Evolutionary conservation across 805 yeast genomes (phyloP).

Genomic region (Teunomyces stri): DNA sequence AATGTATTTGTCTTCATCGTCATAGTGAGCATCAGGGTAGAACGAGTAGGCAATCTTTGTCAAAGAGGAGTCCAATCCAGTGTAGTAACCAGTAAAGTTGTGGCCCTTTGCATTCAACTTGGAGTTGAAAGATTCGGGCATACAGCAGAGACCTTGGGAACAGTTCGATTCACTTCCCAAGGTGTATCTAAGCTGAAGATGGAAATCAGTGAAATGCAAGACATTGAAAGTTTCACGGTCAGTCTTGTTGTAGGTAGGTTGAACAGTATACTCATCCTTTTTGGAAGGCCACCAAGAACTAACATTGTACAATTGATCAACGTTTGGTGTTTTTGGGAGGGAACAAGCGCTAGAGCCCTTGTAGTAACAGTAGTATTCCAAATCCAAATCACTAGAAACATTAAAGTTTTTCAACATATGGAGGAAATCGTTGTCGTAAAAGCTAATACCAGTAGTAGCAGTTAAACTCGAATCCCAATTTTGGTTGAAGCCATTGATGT

Average conservation of each 20-base stretch:
- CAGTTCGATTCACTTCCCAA: constrained; percentile 61
- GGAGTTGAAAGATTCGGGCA: constrained; percentile 44
- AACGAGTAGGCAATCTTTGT: constrained; percentile 19
- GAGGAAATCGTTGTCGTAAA: constrained; percentile 39
- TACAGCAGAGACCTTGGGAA: constrained; percentile 58
- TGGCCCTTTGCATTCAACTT: constrained; percentile 22
- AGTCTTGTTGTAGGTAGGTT: constrained; percentile 27
- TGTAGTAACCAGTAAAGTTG: constrained; percentile 30
- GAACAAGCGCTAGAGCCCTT: constrained; percentile 42
- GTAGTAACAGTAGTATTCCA: constrained; percentile 55
- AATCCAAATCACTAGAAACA: constrained; percentile 33
- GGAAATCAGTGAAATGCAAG: constrained; percentile 66
- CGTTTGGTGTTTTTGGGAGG: constrained; percentile 51
- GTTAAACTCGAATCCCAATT: constrained; percentile 22
- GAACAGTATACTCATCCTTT: constrained; percentile 19
- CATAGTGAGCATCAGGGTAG: constrained; percentile 32
- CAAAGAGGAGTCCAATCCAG: constrained; percentile 11
- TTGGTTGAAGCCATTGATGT: constrained; percentile 7
- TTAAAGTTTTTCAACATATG: constrained; percentile 37
- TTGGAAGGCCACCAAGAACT: constrained; percentile 38
- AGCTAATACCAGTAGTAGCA: constrained; percentile 27
- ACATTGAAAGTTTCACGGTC: constrained; percentile 49
- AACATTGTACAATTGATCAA: constrained; percentile 36
- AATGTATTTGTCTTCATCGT: constrained; percentile 20
- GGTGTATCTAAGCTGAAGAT: constrained; percentile 53